A percentile compares a stretch with the other conserved stretches of the same genome.
phyloP scores from a whole-genome alignment of 352 stramenopile genomes.

The Plasmopara viticola region DNA sequence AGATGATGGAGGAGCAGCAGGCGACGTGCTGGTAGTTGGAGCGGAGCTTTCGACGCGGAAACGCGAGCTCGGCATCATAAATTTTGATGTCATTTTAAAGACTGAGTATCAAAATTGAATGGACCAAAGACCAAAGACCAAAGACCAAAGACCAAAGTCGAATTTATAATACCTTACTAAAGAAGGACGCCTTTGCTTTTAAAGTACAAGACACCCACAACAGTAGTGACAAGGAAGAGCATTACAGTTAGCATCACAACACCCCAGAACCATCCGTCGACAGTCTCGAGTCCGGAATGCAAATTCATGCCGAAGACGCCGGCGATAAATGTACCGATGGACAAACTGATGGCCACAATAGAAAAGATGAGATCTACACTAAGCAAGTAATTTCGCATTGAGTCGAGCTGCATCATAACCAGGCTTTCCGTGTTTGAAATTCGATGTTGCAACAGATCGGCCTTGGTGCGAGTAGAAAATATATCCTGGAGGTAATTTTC shows the following conservation, averaged over 20 bases:
- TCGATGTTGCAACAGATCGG: conserved; percentile 53
- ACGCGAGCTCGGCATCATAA: conserved; percentile 4
- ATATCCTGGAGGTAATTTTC: conserved; percentile 65
- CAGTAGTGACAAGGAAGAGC: conserved; percentile 32
- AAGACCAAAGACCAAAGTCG: background rate
- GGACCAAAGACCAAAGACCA: too few species aligned
- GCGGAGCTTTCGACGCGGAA: conserved; percentile 3
- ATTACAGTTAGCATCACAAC: conserved; percentile 30
- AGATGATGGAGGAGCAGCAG: conserved; percentile 7
- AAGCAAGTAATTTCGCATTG: conserved; percentile 57
- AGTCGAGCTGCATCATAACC: conserved; percentile 68
- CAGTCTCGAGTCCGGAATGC: conserved; percentile 24
- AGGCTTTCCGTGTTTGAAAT: conserved; percentile 71
- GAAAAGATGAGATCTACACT: conserved; percentile 50
- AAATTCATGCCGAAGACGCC: conserved; percentile 67
- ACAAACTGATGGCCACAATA: conserved; percentile 49
- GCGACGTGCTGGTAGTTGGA: background rate
- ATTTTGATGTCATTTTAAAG: background rate
- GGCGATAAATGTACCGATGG: conserved; percentile 51
- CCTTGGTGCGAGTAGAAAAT: conserved; percentile 61
- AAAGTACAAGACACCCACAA: conserved; percentile 47
- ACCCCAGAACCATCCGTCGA: conserved; percentile 28
- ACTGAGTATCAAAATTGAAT: background rate
- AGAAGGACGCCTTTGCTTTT: conserved; percentile 48
- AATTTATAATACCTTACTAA: conserved; percentile 7